Base-by-base conservation (phyloP, 257 asterid genomes). In the Phtheirospermum japonicum region DNA sequence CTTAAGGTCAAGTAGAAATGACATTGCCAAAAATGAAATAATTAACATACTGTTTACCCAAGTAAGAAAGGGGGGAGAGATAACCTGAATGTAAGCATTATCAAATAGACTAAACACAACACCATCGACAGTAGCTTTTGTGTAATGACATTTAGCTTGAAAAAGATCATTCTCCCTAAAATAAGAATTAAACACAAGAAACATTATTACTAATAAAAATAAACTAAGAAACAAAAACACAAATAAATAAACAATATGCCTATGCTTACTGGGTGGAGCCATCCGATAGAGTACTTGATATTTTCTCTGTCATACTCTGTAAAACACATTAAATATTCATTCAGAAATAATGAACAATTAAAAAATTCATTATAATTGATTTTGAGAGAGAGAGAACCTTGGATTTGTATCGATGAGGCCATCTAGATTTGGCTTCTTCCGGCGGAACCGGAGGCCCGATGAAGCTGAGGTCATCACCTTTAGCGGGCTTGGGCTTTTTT, bases 201-300 rank as follows among this genome's bases (percentile, higher is more conserved):
- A 9, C 50, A 42, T 7, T 14, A 20, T 1, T 0, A 14, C 0
- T 12, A 0, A 12, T 6, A 43, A n/a, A 40, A 2, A 20, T 13
- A 16, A 48, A 26, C 14, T 1, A 11, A 64, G 9, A 1, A 34
- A 9, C n/a, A 4, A 37, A 56, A 19, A 11, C 9, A 16, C 19
- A 14, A 7, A 45, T 8, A 14, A 7, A 45, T 8, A 1, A 6
- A 58, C 3, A 14, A 10, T 42, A 7, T 16, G 12, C 34, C 5
- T 39, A 16, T n/a, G n/a, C 75, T 71, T 67, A 76, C 80, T 76
- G 75, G 0, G 69, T 76, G 4, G 80, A 58, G 13, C 80, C 77
- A 52, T 76, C 80, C 6, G 72, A 36, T 4, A 76, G 36, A 3
- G 69, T 76, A 6, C 52, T 30, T 0, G 12, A 3, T n/a, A 63